These are phyloP conservation scores for Penicillium sp. DNA, from an alignment of 2,329 filamentous ascomycete species.

Conservation along the genomic window DNA sequence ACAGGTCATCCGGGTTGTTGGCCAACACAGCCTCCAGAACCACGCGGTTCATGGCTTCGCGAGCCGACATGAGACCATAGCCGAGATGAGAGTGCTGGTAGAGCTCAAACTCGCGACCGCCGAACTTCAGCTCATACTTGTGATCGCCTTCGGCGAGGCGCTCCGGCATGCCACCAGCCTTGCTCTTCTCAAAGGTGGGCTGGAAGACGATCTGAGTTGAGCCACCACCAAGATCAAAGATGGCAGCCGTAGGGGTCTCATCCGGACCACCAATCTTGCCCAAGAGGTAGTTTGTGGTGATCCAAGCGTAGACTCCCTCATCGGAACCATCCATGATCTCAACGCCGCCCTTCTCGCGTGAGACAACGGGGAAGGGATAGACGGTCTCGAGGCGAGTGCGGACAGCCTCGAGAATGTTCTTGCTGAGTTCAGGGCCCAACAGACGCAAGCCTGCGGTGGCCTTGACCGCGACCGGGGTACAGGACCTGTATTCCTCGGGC, in stretches of 20 bases:
- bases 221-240: slow-evolving; percentile 93
- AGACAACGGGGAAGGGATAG: slow-evolving; percentile 92
- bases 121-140: slow-evolving; percentile 88
- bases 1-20: slow-evolving; percentile 52
- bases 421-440: slow-evolving; percentile 71
- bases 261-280: slow-evolving; percentile 95
- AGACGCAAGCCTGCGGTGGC: slow-evolving; percentile 90
- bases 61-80: slow-evolving; percentile 92
- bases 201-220: slow-evolving; percentile 99
- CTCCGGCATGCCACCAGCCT: slow-evolving; percentile 73
- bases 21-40: slow-evolving; percentile 67
- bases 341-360: slow-evolving; percentile 76
- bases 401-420: slow-evolving; percentile 80
- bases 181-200: slow-evolving; percentile 74
- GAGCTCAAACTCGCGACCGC: slow-evolving; percentile 81
- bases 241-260: slow-evolving; percentile 80
- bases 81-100: slow-evolving; percentile 98
- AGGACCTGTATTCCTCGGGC: slow-evolving; percentile 82
- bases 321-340: slow-evolving; percentile 96
- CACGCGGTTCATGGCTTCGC: slow-evolving; percentile 72
- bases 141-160: slow-evolving; percentile 84
- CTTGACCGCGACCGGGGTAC: slow-evolving; percentile 94
- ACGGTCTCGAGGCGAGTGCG: slow-evolving; percentile 74
- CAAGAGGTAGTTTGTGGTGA: slow-evolving; percentile 96
- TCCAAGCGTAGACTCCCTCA: slow-evolving; percentile 98